Percentiles rank a stretch among this genome's conserved stretches.
phyloP scores from a whole-genome alignment of 805 yeast genomes.

The Metschnikowia baotianmanensis region DNA sequence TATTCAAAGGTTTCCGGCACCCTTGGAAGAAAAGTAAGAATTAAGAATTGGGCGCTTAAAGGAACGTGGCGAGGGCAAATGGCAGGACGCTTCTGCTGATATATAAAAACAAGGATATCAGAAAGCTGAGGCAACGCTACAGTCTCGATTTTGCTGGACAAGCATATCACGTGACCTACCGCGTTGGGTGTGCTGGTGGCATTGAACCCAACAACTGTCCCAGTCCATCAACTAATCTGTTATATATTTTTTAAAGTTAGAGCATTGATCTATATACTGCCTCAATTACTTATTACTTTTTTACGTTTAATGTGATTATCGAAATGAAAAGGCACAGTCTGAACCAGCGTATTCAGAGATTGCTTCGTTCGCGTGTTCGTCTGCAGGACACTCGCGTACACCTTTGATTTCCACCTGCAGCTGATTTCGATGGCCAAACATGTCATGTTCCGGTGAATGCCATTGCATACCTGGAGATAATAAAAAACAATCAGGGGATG shows the following conservation, averaged over 20 bases:
- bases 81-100: not conserved
- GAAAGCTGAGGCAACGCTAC: not conserved
- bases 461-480: not conserved
- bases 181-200: constrained; percentile 1
- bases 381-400: not conserved
- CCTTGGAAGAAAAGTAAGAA: constrained; percentile 9
- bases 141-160: constrained; percentile 5
- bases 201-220: not conserved
- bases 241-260: too few species aligned
- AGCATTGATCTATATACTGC: too few species aligned
- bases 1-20: constrained; percentile 22
- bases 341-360: too few species aligned
- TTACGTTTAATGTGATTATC: too few species aligned
- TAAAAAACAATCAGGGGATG: not conserved
- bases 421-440: constrained; percentile 1
- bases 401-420: too few species aligned
- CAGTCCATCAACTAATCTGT: not conserved
- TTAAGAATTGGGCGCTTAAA: not conserved
- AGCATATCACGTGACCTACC: constrained; percentile 5
- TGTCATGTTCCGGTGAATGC: constrained; percentile 18
- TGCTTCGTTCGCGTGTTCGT: not conserved
- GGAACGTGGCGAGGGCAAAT: constrained; percentile 1
- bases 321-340: too few species aligned
- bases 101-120: not conserved
- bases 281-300: too few species aligned